phyloP scores from a whole-genome alignment of 495 filamentous ascomycete species.

The Trichocladium antarcticum region DNA sequence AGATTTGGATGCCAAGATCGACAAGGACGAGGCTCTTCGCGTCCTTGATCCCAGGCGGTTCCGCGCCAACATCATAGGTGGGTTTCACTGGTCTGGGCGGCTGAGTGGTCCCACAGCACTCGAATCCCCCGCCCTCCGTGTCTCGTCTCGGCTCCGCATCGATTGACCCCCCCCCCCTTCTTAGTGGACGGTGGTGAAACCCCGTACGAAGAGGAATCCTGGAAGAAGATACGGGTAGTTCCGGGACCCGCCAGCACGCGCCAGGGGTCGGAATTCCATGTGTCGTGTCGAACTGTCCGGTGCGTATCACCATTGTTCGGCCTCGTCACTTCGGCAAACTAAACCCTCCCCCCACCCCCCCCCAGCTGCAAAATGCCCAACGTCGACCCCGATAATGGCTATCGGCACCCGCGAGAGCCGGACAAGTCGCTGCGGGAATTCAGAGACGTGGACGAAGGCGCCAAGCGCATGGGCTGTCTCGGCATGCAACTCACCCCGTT shows the following conservation, averaged over 20 bases:
- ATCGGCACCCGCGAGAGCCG: slow-evolving; percentile 61
- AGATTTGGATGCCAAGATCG: slow-evolving; percentile 49
- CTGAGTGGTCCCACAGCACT: neutral
- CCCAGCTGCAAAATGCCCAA: slow-evolving; percentile 72
- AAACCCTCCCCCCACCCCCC: neutral
- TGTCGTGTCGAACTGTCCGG: slow-evolving; percentile 59
- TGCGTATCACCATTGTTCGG: slow-evolving; percentile 14
- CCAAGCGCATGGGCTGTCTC: slow-evolving; percentile 57
- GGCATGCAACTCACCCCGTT: slow-evolving; percentile 76
- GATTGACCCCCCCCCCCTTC: slow-evolving; percentile 8
- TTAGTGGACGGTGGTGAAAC: slow-evolving; percentile 29
- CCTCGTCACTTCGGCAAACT: slow-evolving; percentile 5
- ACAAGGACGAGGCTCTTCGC: slow-evolving; percentile 32
- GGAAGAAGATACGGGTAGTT: slow-evolving; percentile 62
- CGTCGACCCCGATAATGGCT: slow-evolving; percentile 61
- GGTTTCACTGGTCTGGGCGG: slow-evolving; percentile 15
- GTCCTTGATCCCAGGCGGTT: slow-evolving; percentile 59
- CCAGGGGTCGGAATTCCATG: slow-evolving; percentile 34
- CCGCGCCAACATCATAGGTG: slow-evolving; percentile 71
- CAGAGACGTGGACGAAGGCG: slow-evolving; percentile 64
- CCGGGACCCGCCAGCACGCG: slow-evolving; percentile 21
- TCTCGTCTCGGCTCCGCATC: neutral
- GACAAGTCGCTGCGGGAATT: slow-evolving; percentile 58
- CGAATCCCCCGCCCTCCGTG: neutral
- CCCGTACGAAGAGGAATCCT: slow-evolving; percentile 56